Base-by-base conservation (phyloP, 1,284 basidiomycete genomes). In the Nidula niveotomentosa region DNA sequence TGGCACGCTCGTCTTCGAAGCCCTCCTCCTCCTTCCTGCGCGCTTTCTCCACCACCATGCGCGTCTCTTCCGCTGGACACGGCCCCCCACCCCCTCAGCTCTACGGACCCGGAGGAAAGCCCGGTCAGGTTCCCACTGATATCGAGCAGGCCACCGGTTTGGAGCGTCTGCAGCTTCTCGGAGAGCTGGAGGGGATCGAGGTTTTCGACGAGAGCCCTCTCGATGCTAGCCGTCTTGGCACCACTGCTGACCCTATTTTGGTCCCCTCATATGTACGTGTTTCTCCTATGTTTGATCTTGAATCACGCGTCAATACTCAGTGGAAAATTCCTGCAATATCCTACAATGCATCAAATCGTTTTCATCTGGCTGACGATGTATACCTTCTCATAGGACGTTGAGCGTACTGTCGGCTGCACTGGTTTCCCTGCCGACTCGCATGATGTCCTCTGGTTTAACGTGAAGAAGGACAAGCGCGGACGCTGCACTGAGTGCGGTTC, bases 121-220 rank as follows among this genome's bases (percentile, higher is more conserved):
- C 84, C 10, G 94, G 93, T 61, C 80, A 87, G 65, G 84, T 94
- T 58, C 87, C 94, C 56, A 91, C 90, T 58, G 91, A 94, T 75
- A 81, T 90, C 68, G 81, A 92, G 64, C 96, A 99, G 77, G 85
- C 96, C 34, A 99, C 96, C 62, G 96, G 96, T 87, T 81, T 98
- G 58, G 96, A 98, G 76, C 93, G 96, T 74, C 87, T 96, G 70
- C 93, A 99, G 77, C 79, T 97, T 51, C 76, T 98, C 57, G 93
- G 92, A 67, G 88, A 92, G 63, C 79, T 95, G 67, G 86, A 95
- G 75, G 96, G 95, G 55, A 76, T 94, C 52, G 89, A 94, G 48
- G 87, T 96, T 54, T 99, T 98, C 79, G 95, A 98, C 75, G 83
- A 90, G 71, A 83, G 85, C 61, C 92, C 95, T 48, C 83, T 98